Percentiles rank a stretch among this genome's conserved stretches.
phyloP scores from a whole-genome alignment of 2,329 filamentous ascomycete species.

The Leptographium wingfieldii region DNA sequence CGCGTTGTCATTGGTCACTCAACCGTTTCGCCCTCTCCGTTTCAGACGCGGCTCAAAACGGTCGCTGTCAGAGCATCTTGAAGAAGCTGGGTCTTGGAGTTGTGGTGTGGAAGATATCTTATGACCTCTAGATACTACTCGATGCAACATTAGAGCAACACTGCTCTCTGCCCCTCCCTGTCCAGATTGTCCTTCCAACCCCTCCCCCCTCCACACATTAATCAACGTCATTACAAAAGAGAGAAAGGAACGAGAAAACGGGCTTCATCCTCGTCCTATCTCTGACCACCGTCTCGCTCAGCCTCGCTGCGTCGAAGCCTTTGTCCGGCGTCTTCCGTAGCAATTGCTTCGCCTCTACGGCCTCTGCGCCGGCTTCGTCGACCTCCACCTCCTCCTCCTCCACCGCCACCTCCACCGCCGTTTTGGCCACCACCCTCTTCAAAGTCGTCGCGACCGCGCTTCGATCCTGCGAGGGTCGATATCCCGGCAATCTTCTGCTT shows the following conservation, averaged over 20 bases:
- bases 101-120: too few species aligned
- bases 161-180: not conserved
- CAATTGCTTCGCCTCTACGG: conserved; percentile 35
- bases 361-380: conserved; percentile 32
- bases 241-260: not conserved
- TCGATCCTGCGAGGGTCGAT: conserved; percentile 35
- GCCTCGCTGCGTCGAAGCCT: conserved; percentile 43
- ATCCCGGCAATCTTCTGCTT: conserved; percentile 42
- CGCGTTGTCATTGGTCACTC: not conserved
- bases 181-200: not conserved
- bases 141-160: not conserved
- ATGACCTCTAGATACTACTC: too few species aligned
- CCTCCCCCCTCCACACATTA: not conserved
- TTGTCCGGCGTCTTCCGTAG: conserved; percentile 36
- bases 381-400: conserved; percentile 30
- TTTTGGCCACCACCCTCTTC: conserved; percentile 29
- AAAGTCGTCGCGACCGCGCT: conserved; percentile 38
- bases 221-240: not conserved
- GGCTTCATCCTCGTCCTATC: not conserved
- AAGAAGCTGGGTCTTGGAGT: too few species aligned
- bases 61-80: too few species aligned
- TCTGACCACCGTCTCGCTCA: conserved; percentile 35
- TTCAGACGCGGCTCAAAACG: too few species aligned
- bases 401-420: conserved; percentile 34
- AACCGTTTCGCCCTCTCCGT: not conserved